phyloP scores from a whole-genome alignment of 2,329 filamentous ascomycete genomes.

The Penicillium oxalicum region DNA sequence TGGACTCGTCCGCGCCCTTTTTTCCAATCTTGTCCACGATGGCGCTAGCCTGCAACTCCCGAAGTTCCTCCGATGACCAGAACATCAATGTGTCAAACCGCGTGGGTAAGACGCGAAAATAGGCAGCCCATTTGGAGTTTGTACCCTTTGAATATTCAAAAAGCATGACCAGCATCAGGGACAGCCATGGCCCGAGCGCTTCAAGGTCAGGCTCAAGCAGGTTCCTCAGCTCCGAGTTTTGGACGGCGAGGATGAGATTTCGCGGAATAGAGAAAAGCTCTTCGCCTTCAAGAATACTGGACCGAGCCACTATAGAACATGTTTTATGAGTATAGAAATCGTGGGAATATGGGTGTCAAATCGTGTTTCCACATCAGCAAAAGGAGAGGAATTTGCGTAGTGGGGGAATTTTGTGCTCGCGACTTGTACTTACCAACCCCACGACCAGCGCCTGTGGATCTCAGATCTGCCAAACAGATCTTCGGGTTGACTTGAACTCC shows the following conservation, averaged over 20 bases:
- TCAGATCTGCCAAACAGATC: slow-evolving; percentile 54
- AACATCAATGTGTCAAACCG: slow-evolving; percentile 85
- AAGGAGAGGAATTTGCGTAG: slow-evolving; percentile 15
- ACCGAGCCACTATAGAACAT: slow-evolving; percentile 55
- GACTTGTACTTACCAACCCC: slow-evolving; percentile 52
- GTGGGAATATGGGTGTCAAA: slow-evolving; percentile 6
- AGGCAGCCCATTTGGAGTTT: slow-evolving; percentile 66
- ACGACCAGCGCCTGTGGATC: slow-evolving; percentile 52
- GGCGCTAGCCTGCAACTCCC: slow-evolving; percentile 68
- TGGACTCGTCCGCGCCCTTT: slow-evolving; percentile 62
- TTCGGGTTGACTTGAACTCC: slow-evolving; percentile 54
- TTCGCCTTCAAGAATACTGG: slow-evolving; percentile 66
- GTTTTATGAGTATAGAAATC: slow-evolving; percentile 17
- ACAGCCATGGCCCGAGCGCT: slow-evolving; percentile 47
- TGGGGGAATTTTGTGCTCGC: slow-evolving; percentile 4
- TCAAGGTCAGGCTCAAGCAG: slow-evolving; percentile 53
- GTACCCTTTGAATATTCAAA: slow-evolving; percentile 61
- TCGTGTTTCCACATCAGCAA: background rate
- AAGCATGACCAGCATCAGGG: slow-evolving; percentile 71
- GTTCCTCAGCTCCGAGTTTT: slow-evolving; percentile 63
- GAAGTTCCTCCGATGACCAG: slow-evolving; percentile 67
- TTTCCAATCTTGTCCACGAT: slow-evolving; percentile 73
- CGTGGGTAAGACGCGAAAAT: slow-evolving; percentile 67
- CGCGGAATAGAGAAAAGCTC: slow-evolving; percentile 76
- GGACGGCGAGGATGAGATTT: slow-evolving; percentile 60